Conservation (phyloP, 139 green algal species). For the Volvox africanus region DNA sequence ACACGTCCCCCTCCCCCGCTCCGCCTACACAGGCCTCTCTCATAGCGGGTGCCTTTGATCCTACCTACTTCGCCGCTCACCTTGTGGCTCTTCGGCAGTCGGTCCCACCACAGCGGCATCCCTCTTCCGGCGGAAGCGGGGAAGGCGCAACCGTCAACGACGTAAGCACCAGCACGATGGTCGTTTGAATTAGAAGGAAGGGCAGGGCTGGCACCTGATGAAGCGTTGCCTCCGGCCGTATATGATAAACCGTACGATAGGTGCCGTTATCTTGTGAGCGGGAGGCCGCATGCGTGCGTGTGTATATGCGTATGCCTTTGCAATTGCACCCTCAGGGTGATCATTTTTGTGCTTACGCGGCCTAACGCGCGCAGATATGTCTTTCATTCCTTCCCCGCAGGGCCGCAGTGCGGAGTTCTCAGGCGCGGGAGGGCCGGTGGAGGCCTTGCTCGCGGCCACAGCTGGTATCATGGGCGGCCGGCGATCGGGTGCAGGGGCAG, state of each 20-base stretch:
- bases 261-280: no score
- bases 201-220: no score
- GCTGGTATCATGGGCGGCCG: neutral
- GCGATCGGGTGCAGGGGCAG: neutral
- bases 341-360: no score
- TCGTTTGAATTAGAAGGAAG: no score
- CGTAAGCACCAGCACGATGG: neutral
- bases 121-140: neutral
- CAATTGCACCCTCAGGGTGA: no score
- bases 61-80: conserved; percentile 3
- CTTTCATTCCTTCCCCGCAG: neutral
- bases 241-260: no score
- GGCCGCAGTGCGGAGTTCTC: neutral
- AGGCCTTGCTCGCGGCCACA: neutral
- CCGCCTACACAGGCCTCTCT: conserved; percentile 1
- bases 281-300: no score
- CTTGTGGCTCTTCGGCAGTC: neutral
- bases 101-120: neutral
- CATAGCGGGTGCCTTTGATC: conserved; percentile 10
- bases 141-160: neutral
- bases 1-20: neutral
- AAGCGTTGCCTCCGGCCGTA: no score
- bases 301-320: no score
- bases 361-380: no score
- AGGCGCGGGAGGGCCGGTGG: no score